Base-by-base conservation (phyloP, 1,139 yeast genomes). In the Ogataea hybrid region DNA sequence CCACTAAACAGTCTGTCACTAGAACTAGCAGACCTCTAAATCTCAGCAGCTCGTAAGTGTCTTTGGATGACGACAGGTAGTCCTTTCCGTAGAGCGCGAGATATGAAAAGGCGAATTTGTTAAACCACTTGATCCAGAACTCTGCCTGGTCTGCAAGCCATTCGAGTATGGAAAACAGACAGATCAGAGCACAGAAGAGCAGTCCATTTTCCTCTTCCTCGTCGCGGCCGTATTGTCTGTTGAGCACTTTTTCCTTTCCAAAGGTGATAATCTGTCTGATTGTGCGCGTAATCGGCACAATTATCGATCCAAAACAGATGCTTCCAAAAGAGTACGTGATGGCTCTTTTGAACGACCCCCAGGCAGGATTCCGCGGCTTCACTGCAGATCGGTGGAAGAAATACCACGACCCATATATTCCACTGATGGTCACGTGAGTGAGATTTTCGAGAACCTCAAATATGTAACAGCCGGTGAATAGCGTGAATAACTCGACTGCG, bases 321-420 rank as follows among this genome's bases (percentile, higher is more conserved):
- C 96, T 85, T 2, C 97, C 97, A 59, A 90, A 85, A 29, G 95
- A 87, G 60, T 82, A 85, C 2, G 96, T 84, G 65, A 87, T 64
- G 1, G 96, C 88, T 53, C 96, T 75, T 57, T 79, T 81, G 53
- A 89, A 79, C 2, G 97, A 82, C 7, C 95, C 89, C 50, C 81
- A 65, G 0, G 95, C 95, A 1, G 96, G 95, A 68, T 77, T 76
- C 53, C 64, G 72, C 28, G 96, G 96, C 67, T 47, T 52, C 6
- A 46, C 25, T 2, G 43, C 38, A 8, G 56, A 36, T 10, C 73
- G 74, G 41, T 86, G 77, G 63, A 87, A 75, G 63, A 61, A 90
- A 65, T 87, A 89, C 96, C 97, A 90, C 7, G 95, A 77, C 11
- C 97, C 97, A 59, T 77, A 90, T 17, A 89, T 78, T 28, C 96